Conservation (phyloP, 192 early-diverging fungal genomes). For the Backusella liffmaniae region DNA sequence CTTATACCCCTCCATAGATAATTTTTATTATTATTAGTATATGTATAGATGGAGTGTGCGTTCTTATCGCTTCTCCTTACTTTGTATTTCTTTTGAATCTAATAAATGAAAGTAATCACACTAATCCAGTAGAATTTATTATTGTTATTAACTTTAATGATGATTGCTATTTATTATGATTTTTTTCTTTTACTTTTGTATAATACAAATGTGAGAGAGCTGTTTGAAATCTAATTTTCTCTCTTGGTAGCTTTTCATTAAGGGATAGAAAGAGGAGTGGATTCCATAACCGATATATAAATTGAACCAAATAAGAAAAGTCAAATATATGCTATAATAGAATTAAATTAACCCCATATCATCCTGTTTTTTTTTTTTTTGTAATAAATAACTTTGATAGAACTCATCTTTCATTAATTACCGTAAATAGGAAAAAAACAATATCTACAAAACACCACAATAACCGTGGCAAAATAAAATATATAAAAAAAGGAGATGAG, state of each 20-base stretch:
- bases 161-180: background rate
- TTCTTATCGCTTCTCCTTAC: background rate
- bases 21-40: background rate
- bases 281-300: background rate
- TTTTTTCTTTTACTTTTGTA: background rate
- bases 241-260: background rate
- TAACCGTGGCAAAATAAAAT: too few species aligned
- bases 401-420: too few species aligned
- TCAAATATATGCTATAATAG: background rate
- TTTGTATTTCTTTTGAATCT: background rate
- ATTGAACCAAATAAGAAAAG: background rate
- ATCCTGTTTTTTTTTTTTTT: too few species aligned
- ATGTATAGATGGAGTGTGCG: background rate
- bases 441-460: too few species aligned
- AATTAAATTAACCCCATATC: too few species aligned
- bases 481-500: too few species aligned
- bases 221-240: too few species aligned
- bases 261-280: background rate
- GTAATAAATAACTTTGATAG: too few species aligned
- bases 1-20: background rate
- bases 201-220: background rate
- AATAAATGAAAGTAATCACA: background rate
- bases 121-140: background rate
- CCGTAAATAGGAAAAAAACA: too few species aligned
- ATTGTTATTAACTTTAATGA: background rate